These are phyloP conservation scores for Populus nigra DNA, from an alignment of 345 rosid species.

Conservation along the genomic window DNA sequence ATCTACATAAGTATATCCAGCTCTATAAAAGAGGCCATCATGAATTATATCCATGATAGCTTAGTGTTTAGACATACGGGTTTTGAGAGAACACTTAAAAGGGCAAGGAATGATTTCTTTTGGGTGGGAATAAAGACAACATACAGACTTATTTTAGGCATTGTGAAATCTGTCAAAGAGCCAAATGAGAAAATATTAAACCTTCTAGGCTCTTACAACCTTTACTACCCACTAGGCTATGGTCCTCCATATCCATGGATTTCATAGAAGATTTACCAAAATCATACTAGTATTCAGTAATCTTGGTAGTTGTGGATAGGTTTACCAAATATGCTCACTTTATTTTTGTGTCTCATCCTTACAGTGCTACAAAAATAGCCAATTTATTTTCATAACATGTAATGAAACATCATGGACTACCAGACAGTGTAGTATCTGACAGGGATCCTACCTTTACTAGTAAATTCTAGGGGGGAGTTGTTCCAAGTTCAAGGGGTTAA, in stretches of 20 bases:
- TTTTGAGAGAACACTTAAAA: too few species aligned
- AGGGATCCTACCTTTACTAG: not conserved
- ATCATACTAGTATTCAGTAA: not conserved
- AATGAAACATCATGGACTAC: not conserved
- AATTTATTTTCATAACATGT: not conserved
- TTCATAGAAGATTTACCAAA: not conserved
- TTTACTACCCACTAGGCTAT: accelerated
- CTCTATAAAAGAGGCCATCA: too few species aligned
- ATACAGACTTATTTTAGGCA: too few species aligned
- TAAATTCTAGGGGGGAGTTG: not conserved
- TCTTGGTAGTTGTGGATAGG: not conserved
- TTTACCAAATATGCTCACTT: not conserved
- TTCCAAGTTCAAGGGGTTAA: too few species aligned
- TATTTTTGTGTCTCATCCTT: not conserved
- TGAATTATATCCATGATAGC: too few species aligned
- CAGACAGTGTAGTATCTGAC: not conserved
- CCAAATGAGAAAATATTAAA: not conserved
- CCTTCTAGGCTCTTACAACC: not conserved
- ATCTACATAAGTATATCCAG: too few species aligned
- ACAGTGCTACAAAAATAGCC: not conserved
- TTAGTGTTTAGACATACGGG: accelerated
- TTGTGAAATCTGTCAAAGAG: too few species aligned
- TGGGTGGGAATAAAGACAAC: too few species aligned
- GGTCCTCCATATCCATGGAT: not conserved
- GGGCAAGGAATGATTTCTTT: too few species aligned